Conservation (phyloP, 345 rosid species). For the Moringa oleifera region DNA sequence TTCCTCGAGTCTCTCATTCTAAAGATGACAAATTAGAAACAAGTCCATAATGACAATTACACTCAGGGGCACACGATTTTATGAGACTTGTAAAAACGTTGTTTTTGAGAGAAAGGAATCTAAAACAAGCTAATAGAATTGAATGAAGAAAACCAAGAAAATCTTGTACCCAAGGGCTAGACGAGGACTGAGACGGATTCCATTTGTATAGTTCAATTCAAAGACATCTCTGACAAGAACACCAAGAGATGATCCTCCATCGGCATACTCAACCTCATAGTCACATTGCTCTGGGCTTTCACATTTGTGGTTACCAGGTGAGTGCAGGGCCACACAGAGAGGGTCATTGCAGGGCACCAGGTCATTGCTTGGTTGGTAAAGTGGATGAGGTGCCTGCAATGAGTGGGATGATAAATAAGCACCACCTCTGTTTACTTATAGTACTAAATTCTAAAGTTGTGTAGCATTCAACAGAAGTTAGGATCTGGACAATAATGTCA, state of each 20-base stretch:
- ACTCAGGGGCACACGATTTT: no score
- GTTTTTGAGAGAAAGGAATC: no score
- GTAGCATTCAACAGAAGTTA: no score
- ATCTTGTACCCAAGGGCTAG: conserved; percentile 65
- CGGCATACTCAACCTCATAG: conserved; percentile 88
- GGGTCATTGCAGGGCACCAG: conserved; percentile 70
- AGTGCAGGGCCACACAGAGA: conserved; percentile 65
- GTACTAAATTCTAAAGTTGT: no score
- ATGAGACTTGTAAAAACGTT: no score
- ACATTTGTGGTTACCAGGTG: conserved; percentile 42
- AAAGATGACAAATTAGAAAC: no score
- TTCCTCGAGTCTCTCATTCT: no score
- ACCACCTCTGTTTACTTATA: no score
- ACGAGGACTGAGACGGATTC: conserved; percentile 49
- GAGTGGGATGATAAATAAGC: no score
- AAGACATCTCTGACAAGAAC: conserved; percentile 79
- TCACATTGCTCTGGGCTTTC: conserved; percentile 71
- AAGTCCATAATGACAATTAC: no score
- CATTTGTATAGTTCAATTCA: conserved; percentile 53
- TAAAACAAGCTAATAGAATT: no score
- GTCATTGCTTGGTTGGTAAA: conserved; percentile 62
- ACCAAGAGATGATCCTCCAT: conserved; percentile 89
- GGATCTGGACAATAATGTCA: no score
- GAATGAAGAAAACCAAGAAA: neutral
- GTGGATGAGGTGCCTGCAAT: conserved; percentile 86